phyloP scores from a whole-genome alignment of 1,284 basidiomycete genomes.

The Ceratobasidium sp. region DNA sequence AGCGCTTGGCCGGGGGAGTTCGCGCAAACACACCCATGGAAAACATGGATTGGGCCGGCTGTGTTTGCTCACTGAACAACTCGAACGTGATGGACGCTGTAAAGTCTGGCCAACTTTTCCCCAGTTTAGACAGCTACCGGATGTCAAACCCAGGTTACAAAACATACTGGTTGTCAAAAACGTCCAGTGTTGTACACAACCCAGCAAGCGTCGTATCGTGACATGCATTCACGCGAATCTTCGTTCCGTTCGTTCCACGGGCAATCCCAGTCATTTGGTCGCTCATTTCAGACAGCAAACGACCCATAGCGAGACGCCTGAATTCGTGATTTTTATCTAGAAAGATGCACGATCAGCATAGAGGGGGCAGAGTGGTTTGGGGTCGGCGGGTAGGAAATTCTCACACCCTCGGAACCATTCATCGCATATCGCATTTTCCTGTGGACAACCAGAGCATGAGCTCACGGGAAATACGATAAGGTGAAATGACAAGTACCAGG shows the following conservation, averaged over 20 bases:
- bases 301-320: conserved; percentile 81
- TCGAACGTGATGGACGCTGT: conserved; percentile 80
- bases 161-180: conserved; percentile 76
- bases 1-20: conserved; percentile 21
- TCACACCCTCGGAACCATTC: conserved; percentile 81
- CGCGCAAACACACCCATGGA: conserved; percentile 34
- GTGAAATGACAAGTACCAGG: conserved; percentile 63
- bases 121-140: not conserved
- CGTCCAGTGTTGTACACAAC: conserved; percentile 75
- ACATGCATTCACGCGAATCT: conserved; percentile 66
- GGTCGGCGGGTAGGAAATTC: conserved; percentile 1
- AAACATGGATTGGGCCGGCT: conserved; percentile 18
- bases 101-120: conserved; percentile 76
- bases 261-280: conserved; percentile 71
- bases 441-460: not conserved
- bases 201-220: conserved; percentile 81
- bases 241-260: conserved; percentile 62
- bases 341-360: not conserved
- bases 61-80: conserved; percentile 64
- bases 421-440: conserved; percentile 79
- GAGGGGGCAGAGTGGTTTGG: not conserved
- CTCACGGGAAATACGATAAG: not conserved
- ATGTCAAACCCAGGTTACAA: conserved; percentile 1
- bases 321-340: conserved; percentile 80
- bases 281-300: conserved; percentile 72